These are phyloP conservation scores for Salix suchowensis DNA, from an alignment of 345 rosid genomes.

Conservation along the genomic window DNA sequence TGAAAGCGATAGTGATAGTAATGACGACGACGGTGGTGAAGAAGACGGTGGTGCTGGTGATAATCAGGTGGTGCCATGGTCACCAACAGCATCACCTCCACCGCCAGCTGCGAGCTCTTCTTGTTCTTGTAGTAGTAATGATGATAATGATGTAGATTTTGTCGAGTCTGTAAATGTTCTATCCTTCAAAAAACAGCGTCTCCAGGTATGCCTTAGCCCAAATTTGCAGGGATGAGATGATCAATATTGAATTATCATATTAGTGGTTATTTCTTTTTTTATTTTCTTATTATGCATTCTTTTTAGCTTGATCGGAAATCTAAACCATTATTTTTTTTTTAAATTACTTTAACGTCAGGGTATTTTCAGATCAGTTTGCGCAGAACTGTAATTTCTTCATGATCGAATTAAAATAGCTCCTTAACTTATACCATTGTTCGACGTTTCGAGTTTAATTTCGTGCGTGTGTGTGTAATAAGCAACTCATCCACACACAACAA, in stretches of 20 bases:
- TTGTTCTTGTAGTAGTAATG: slow-evolving; percentile 28
- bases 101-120: slow-evolving; percentile 36
- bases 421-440: too few relatives aligned
- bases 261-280: background rate
- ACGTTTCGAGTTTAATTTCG: too few relatives aligned
- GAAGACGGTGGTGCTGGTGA: slow-evolving; percentile 35
- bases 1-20: background rate
- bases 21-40: slow-evolving; percentile 2
- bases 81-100: slow-evolving; percentile 27
- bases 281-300: background rate
- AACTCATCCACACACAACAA: too few relatives aligned
- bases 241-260: background rate
- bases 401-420: too few relatives aligned
- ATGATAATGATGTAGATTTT: slow-evolving; percentile 9
- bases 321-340: background rate
- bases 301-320: background rate
- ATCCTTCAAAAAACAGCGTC: background rate
- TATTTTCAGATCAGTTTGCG: too few relatives aligned
- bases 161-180: slow-evolving; percentile 6
- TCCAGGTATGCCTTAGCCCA: background rate
- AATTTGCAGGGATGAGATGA: background rate
- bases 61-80: slow-evolving; percentile 61
- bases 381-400: too few relatives aligned
- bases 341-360: too few relatives aligned
- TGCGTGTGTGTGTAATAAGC: too few relatives aligned